Evolutionary conservation across 768 basidiomycete species (phyloP).

Genomic region (Mycena leptocephala): DNA sequence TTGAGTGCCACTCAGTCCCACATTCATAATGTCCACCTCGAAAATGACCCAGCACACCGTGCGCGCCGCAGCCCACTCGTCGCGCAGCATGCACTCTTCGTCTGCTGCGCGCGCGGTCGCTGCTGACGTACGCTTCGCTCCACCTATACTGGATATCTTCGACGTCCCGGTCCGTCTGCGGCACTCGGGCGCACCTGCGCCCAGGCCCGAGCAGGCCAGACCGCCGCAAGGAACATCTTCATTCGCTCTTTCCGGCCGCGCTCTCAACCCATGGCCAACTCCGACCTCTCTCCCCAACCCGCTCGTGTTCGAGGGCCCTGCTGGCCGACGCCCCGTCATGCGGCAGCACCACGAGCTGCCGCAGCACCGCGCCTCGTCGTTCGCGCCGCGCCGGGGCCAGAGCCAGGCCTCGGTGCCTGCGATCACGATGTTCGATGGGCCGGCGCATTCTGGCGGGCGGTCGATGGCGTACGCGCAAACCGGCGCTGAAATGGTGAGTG

Average conservation of each 20-base stretch:
- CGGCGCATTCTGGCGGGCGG: not conserved
- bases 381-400: not conserved
- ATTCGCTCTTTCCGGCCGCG: not conserved
- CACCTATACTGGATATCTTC: slow-evolving; percentile 29
- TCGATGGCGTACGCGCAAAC: not conserved
- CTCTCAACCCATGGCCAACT: not conserved
- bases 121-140: not conserved
- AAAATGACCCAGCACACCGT: slow-evolving; percentile 8
- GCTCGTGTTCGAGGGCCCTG: slow-evolving; percentile 24
- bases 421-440: not conserved
- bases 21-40: slow-evolving; percentile 1
- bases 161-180: slow-evolving; percentile 15
- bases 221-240: not conserved
- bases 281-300: slow-evolving; percentile 16
- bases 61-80: slow-evolving; percentile 3
- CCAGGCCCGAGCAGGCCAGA: not conserved
- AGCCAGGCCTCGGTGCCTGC: not conserved
- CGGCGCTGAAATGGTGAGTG: not conserved
- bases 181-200: not conserved
- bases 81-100: slow-evolving; percentile 7
- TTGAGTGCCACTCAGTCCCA: no score
- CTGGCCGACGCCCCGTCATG: slow-evolving; percentile 4
- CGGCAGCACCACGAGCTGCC: not conserved
- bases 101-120: slow-evolving; percentile 5
- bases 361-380: not conserved